Evolutionary conservation across 139 green algal species (phyloP).

Genomic region (Pleodorina starrii): DNA sequence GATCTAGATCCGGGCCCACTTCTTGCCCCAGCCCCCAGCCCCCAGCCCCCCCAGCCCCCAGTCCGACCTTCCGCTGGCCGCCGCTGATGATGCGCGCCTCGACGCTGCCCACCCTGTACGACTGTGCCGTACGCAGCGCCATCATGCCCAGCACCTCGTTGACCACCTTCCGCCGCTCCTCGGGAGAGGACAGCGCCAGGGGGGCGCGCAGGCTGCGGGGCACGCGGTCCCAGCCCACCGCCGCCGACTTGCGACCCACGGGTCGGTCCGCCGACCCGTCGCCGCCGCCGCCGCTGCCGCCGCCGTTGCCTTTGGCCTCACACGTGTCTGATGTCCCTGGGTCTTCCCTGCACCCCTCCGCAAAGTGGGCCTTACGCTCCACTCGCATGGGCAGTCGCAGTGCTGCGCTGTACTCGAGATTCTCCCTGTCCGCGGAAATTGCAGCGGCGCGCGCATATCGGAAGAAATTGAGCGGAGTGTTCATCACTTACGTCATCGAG

Average conservation of each 20-base stretch:
- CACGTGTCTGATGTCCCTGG: too few relatives aligned
- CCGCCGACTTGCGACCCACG: not conserved
- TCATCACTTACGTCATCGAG: too few relatives aligned
- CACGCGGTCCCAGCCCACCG: not conserved
- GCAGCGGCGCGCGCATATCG: too few relatives aligned
- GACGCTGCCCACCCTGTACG: slow-evolving; percentile 54
- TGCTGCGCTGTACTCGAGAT: slow-evolving; percentile 60
- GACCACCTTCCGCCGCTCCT: slow-evolving; percentile 31
- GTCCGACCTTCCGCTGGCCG: slow-evolving; percentile 86
- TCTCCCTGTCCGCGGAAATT: slow-evolving; percentile 68
- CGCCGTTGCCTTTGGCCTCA: too few relatives aligned
- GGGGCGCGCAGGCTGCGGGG: not conserved
- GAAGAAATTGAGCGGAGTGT: too few relatives aligned
- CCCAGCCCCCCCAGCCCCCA: too few relatives aligned
- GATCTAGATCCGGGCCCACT: too few relatives aligned
- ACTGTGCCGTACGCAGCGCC: slow-evolving; percentile 28
- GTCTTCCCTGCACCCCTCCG: too few relatives aligned
- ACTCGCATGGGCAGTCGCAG: slow-evolving; percentile 52
- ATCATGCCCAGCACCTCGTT: slow-evolving; percentile 59
- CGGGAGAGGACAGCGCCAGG: not conserved
- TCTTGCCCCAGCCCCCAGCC: not conserved
- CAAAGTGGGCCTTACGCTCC: not conserved
- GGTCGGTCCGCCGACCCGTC: too few relatives aligned
- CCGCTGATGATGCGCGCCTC: slow-evolving; percentile 66
- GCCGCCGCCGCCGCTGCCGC: too few relatives aligned